Evolutionary conservation across 139 green algal species (phyloP), one percentile per base, ranked within the genome.

Genomic region (Haematococcus lacustris): DNA sequence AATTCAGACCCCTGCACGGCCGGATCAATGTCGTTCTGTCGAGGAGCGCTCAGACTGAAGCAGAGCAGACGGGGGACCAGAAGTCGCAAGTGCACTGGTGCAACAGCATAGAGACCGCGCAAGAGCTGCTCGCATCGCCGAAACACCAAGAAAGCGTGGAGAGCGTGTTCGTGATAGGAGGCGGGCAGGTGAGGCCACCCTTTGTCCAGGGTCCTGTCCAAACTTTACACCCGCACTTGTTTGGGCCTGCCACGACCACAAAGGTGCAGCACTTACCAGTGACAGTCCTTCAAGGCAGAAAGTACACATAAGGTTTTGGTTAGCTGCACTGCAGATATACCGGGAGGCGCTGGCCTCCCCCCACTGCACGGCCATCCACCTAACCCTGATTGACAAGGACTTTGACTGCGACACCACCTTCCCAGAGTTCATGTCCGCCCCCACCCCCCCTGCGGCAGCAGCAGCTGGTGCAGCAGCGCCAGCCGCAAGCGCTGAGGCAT

Each of bases 1-100:
- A 95, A 65, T 98, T 97, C 78, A 77, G 93, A 3, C 96, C 96
- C 1, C 82, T 99, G 13, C 73, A 84, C 1, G 92, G 91, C 3
- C 85, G 96, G 30, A 65, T 98, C 3, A 99, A 99, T 83, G 87
- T 99, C 38, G 90, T 99, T 7, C 87, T 99, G 7, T 91, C 86
- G 33, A 78, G 91, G 38, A 72, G 6, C 68, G 28, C n/a, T n/a
- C 57, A 1, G 30, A 13, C 40, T 28, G 9, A 23, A 59, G 3
- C 28, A 17, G 51, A 63, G 79, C 32, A 57, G 76, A 17, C 75
- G 84, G 51, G 66, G 68, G 26, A 57, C 57, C 9, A 41, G 69
- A 38, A 65, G 23, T 65, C 59, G 70, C 59, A 65, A 70, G 91
- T 92, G 37, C 64, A 86, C 5, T 51, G 86, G 28, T 71, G 51